Base-by-base conservation (phyloP, 352 stramenopile species). In the Thraustochytrium sp. region DNA sequence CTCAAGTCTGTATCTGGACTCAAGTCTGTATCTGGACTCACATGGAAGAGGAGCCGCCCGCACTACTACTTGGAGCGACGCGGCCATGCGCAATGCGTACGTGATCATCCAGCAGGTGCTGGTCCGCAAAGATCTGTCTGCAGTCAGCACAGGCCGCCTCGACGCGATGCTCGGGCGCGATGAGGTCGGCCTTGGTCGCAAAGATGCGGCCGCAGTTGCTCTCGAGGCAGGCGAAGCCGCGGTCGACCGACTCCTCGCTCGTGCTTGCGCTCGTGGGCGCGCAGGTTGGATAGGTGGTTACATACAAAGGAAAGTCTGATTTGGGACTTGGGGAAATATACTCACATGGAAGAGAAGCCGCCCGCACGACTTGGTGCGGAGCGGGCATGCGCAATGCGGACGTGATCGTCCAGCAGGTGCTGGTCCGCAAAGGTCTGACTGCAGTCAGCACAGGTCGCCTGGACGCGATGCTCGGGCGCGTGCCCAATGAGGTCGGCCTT, bases 241-340 rank as follows among this genome's bases (percentile, higher is more conserved):
- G n/a, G n/a, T n/a, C n/a, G n/a, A n/a, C 95, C 49, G 94, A 90
- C 16, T 91, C 91, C 11, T 90, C n/a, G n/a, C n/a, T n/a, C 88
- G 78, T 95, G 92, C 36, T 89, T 94, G 40, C 92, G 91, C 83
- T 95, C 91, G 62, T 95, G 92, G 13, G 91, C 91, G 36, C 90
- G 90, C 53, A 95, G 85, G 76, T 95, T 95, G 37, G 90, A 94
- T 75, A 89, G 93, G 85, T 95, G 91, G n/a, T n/a, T n/a, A n/a
- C n/a, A n/a, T n/a, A n/a, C n/a, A n/a, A n/a, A n/a, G n/a, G n/a
- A n/a, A n/a, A n/a, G n/a, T n/a, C n/a, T n/a, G n/a, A n/a, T n/a
- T n/a, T n/a, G n/a, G n/a, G n/a, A n/a, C n/a, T n/a, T n/a, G n/a
- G n/a, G n/a, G n/a, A n/a, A n/a, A n/a, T n/a, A n/a, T n/a, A n/a